These are phyloP conservation scores for Beauveria brongniartii DNA, from an alignment of 2,329 filamentous ascomycete species.

Conservation along the genomic window DNA sequence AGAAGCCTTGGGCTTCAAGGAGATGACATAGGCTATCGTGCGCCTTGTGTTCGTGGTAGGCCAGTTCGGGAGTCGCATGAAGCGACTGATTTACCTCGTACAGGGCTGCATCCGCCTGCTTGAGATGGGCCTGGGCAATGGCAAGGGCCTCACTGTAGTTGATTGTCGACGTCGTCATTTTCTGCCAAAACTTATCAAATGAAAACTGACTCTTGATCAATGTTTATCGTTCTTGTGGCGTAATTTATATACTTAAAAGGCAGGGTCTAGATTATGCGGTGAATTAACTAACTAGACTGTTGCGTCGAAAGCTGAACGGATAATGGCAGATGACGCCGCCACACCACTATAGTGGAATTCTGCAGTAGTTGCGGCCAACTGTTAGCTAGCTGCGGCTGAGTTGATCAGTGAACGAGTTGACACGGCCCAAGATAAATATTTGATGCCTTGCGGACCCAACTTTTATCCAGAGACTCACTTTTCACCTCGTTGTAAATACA, in stretches of 20 bases:
- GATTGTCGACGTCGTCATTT: background rate
- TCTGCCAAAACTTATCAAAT: no score
- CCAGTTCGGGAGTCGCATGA: conserved; percentile 40
- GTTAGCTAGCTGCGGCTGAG: background rate
- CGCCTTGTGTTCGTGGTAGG: conserved; percentile 42
- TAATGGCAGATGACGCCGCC: no score
- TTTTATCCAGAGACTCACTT: background rate
- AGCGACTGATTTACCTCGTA: conserved; percentile 20
- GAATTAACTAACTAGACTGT: no score
- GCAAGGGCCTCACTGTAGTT: conserved; percentile 5
- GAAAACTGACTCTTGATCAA: no score
- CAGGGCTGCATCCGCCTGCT: conserved; percentile 14
- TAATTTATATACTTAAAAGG: no score
- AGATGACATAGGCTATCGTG: conserved; percentile 40
- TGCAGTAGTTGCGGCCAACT: no score
- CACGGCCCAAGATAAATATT: background rate
- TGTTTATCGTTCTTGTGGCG: no score
- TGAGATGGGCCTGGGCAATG: conserved; percentile 16
- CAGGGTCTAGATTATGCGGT: no score
- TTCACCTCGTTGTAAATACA: background rate
- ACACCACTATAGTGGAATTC: no score
- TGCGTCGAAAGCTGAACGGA: no score
- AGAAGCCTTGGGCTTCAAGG: conserved; percentile 35
- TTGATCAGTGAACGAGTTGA: no score
- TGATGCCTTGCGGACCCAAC: background rate